Evolutionary conservation across 495 filamentous ascomycete species (phyloP).

Genomic region (Ramalina intermedia): DNA sequence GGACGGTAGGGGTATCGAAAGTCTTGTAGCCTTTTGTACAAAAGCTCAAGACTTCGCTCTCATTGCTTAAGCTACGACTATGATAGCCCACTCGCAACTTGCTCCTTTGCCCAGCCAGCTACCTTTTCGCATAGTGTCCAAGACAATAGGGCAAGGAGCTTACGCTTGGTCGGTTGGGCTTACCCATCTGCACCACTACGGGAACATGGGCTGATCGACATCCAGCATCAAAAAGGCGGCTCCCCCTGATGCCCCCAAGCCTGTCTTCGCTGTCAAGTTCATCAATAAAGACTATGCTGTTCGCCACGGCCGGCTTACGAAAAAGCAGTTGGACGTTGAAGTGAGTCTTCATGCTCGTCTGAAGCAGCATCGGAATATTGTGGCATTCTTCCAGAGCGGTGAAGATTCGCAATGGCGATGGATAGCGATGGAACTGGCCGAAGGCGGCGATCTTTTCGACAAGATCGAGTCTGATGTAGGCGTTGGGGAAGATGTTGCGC

Average conservation of each 20-base stretch:
- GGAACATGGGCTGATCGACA: conserved; percentile 5
- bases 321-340: conserved; percentile 80
- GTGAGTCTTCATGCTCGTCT: conserved; percentile 76
- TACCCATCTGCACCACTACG: neutral
- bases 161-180: conserved; percentile 72
- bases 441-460: conserved; percentile 95
- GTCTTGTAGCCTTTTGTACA: too few species aligned
- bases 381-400: conserved; percentile 75
- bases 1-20: too few species aligned
- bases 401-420: conserved; percentile 87
- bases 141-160: conserved; percentile 89
- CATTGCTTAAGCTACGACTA: neutral
- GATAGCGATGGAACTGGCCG: conserved; percentile 96
- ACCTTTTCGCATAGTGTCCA: conserved; percentile 87
- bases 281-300: conserved; percentile 93
- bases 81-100: conserved; percentile 64
- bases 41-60: too few species aligned
- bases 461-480: conserved; percentile 97
- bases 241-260: conserved; percentile 49
- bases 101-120: conserved; percentile 66
- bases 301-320: conserved; percentile 72
- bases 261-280: conserved; percentile 88
- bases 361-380: conserved; percentile 81
- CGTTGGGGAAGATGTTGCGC: conserved; percentile 80
- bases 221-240: conserved; percentile 85